phyloP scores from a whole-genome alignment of 148 eudicot genomes.

The Silene latifolia region DNA sequence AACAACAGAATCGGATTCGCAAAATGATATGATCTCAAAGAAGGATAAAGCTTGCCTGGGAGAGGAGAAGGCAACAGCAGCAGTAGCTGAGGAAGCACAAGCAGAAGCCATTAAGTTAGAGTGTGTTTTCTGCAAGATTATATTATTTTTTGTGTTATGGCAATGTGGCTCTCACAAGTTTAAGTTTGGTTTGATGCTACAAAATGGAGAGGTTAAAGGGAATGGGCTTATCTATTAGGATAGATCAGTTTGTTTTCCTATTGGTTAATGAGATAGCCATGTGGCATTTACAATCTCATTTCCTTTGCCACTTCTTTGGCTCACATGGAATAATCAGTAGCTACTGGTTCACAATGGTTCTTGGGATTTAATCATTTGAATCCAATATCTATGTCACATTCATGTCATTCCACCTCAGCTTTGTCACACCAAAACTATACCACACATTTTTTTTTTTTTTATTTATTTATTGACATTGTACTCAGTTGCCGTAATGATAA shows the following conservation, averaged over 20 bases:
- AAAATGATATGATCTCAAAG: too few relatives aligned
- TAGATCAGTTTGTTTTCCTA: constrained; percentile 36
- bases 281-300: constrained; percentile 51
- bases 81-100: constrained; percentile 89
- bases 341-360: constrained; percentile 42
- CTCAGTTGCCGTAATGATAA: too few relatives aligned
- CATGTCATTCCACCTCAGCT: constrained; percentile 4
- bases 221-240: constrained; percentile 32
- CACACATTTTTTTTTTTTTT: too few relatives aligned
- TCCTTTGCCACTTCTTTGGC: constrained; percentile 18
- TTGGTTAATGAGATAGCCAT: constrained; percentile 53
- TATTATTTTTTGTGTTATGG: background rate
- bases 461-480: too few relatives aligned
- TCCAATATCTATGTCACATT: constrained; percentile 15
- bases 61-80: constrained; percentile 73
- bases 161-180: background rate
- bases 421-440: background rate
- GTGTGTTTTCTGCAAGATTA: background rate
- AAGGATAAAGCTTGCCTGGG: constrained; percentile 48
- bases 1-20: too few relatives aligned
- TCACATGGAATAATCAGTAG: constrained; percentile 32
- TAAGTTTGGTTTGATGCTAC: constrained; percentile 8
- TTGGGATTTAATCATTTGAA: background rate
- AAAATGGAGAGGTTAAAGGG: background rate
- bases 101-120: constrained; percentile 59